Evolutionary conservation across 805 yeast species (phyloP).

Genomic region (Kazachstania martiniae): DNA sequence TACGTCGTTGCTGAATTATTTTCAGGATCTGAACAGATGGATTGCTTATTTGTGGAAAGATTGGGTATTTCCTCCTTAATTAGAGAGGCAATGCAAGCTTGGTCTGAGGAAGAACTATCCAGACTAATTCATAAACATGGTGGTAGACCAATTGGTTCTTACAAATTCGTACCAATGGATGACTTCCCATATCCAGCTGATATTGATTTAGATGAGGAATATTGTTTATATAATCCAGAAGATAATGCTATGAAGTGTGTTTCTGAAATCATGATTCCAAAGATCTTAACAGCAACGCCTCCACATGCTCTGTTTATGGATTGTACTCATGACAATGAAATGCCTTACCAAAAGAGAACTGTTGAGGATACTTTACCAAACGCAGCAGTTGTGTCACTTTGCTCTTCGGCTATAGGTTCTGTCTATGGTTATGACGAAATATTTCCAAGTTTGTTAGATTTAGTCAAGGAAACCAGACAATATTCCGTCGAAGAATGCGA

Average conservation of each 20-base stretch:
- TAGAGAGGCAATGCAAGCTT: slow-evolving; percentile 96
- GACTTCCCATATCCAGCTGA: slow-evolving; percentile 58
- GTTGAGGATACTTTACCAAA: slow-evolving; percentile 90
- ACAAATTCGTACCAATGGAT: slow-evolving; percentile 69
- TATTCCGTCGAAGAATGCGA: slow-evolving; percentile 37
- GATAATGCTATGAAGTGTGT: slow-evolving; percentile 22
- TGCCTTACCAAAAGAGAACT: slow-evolving; percentile 80
- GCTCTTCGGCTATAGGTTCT: slow-evolving; percentile 89
- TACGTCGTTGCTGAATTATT: slow-evolving; percentile 93
- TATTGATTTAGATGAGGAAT: slow-evolving; percentile 29
- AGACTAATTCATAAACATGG: slow-evolving; percentile 84
- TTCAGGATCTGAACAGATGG: slow-evolving; percentile 86
- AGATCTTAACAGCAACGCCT: slow-evolving; percentile 51
- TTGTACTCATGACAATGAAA: slow-evolving; percentile 93
- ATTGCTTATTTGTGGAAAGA: slow-evolving; percentile 80
- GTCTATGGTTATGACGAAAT: slow-evolving; percentile 91
- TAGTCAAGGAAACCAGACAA: slow-evolving; percentile 62
- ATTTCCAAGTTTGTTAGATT: slow-evolving; percentile 69
- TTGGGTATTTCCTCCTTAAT: slow-evolving; percentile 82
- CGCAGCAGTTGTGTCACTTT: slow-evolving; percentile 88
- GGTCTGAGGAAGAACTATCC: slow-evolving; percentile 79
- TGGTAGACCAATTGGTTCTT: slow-evolving; percentile 91
- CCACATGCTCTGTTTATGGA: slow-evolving; percentile 96
- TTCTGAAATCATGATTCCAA: slow-evolving; percentile 62
- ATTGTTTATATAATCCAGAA: slow-evolving; percentile 7